A percentile compares a stretch with the other conserved stretches of the same genome.
Evolutionary conservation across 2,329 filamentous ascomycete species (phyloP).

Genomic region (Bisporella sp.): DNA sequence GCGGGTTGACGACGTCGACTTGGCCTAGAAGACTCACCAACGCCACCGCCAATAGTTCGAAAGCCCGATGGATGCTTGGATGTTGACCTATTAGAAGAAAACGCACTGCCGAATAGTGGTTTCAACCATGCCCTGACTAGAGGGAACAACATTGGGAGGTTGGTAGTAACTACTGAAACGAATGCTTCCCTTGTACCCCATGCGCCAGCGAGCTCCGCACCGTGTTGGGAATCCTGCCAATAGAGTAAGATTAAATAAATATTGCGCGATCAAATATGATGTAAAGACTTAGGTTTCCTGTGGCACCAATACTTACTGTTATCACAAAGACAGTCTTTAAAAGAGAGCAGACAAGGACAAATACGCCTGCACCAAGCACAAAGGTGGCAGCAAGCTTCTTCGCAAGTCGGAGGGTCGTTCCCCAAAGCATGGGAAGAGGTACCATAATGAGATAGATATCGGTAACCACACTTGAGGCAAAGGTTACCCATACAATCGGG

Average conservation of each 20-base stretch:
- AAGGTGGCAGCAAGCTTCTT: conserved; percentile 46
- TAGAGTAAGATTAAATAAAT: conserved; percentile 16
- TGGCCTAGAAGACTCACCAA: conserved; percentile 20
- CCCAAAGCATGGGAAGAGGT: conserved; percentile 45
- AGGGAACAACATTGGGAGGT: too few species aligned
- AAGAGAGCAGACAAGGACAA: conserved; percentile 47
- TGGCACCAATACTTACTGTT: conserved; percentile 6
- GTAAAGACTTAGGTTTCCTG: conserved; percentile 26
- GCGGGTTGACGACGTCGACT: conserved; percentile 22
- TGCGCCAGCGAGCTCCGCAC: too few species aligned
- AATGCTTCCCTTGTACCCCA: too few species aligned
- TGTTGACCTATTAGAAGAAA: too few species aligned
- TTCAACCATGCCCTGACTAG: too few species aligned
- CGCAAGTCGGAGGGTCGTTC: conserved; percentile 37
- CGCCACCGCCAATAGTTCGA: conserved; percentile 34
- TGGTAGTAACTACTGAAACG: too few species aligned
- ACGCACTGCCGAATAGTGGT: too few species aligned
- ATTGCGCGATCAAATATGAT: conserved; percentile 30
- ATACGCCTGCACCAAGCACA: conserved; percentile 48
- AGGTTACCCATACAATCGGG: conserved; percentile 44
- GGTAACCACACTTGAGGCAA: conserved; percentile 45
- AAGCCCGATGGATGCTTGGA: conserved; percentile 7
- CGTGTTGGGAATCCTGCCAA: too few species aligned
- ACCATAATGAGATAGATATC: conserved; percentile 46
- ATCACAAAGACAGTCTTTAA: conserved; percentile 46